Base-by-base conservation (phyloP, 192 early-diverging fungal genomes). In the Podila clonocystis region DNA sequence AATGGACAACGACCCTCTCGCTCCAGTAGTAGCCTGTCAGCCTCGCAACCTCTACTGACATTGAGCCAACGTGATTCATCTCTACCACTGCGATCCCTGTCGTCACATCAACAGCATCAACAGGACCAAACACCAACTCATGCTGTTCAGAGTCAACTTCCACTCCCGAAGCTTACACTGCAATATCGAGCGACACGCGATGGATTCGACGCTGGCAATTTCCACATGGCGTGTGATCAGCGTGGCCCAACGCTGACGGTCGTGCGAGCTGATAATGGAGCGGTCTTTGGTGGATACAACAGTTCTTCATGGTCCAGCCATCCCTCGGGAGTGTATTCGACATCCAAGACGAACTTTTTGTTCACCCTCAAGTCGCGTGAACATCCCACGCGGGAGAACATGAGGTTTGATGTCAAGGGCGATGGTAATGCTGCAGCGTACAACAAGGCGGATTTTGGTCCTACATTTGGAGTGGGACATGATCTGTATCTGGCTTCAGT, bases 181-280 rank as follows among this genome's bases (percentile, higher is more conserved):
- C 70, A 69, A 55, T 80, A 73, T 31, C 65, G 77, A 17, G 77
- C 77, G 26, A 66, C 62, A 3, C 70, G 77, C 0, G 77, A 80
- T 45, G 77, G 77, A 13, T 80, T 80, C 30, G 70, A 69, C 31
- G 77, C 77, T 6, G 38, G 62, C 20, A 80, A 69, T 30, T 80
- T 80, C 62, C 77, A 80, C 19, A 68, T 59, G 70, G 57, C 77
- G 2, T 80, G 77, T 30, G 77, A 80, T 55, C 77, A 80, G 30
- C 77, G 77, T 2, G 77, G 77, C 0, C 77, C 77, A 20, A 80
- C 77, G 0, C 33, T 80, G 33, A 80, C 77, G n/a, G 77, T 80
- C 0, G 49, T 80, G 15, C 66, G 71, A 0, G 59, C 77, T 0
- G 71, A 73, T 20, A 80, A 68, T 19, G 77, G 77, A 8, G 34